Base-by-base conservation (phyloP, 805 yeast genomes). In the Sungouiozyma intestinalis region DNA sequence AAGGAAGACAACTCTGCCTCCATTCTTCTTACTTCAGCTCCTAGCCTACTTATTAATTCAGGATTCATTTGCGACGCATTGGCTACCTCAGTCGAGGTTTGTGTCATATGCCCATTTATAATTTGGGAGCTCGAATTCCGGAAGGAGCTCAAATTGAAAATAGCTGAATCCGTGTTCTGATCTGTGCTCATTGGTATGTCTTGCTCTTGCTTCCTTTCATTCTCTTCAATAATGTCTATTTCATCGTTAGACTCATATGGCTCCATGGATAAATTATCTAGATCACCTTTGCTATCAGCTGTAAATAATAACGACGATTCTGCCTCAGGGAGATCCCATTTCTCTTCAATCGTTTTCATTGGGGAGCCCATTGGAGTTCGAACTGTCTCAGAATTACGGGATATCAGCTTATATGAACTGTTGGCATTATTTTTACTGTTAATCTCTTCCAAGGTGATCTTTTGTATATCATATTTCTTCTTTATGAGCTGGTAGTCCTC, bases 1-100 rank as follows among this genome's bases (percentile, higher is more conserved):
- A 79, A 63, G 0, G 83, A 71, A 35, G 75, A 62, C 14, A 87
- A 60, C 55, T 92, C 97, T 20, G 82, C 73, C 57, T 90, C 95
- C 34, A 90, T 66, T 43, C 88, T 71, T 45, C 95, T 72, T 16
- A 90, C 77, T 39, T 79, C 85, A 0, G 84, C 65, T 37, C 88
- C 78, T 69, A 92, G 71, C 52, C 81, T 84, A 47, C 81, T 77
- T 38, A 85, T 73, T 41, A 85, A 58, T 55, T 83, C 95, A 2
- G 63, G 53, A 40, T 55, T 60, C 42, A 52, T 45, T 36, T 50
- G 55, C 3, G 29, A 24, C 11, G 29, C 13, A 19, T n/a, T 19
- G 20, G 14, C n/a, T 35, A 35, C 17, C 19, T 35, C 29, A 24
- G 29, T 24, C 6, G 29, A 24, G 11, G 9, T 24, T 24, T 24